Evolutionary conservation across 2,329 filamentous ascomycete species (phyloP).

Genomic region (Botrytis byssoidea): DNA sequence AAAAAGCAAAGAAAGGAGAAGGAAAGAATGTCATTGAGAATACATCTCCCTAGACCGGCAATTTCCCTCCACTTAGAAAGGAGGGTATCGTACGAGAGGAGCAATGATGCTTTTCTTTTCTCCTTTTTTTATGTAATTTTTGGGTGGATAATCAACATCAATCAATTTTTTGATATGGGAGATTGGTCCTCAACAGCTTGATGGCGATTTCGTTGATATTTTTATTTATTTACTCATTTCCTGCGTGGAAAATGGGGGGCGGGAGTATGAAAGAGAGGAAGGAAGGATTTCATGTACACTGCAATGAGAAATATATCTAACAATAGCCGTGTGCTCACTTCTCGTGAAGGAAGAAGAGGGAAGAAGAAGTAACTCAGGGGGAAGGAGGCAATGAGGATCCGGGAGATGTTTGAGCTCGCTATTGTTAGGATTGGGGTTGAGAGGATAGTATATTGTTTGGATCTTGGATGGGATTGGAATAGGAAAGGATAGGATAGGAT

Average conservation of each 20-base stretch:
- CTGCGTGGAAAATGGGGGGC: background rate
- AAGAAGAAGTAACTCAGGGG: no score
- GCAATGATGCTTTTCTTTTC: background rate
- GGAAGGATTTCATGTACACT: background rate
- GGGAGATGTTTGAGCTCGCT: background rate
- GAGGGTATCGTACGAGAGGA: background rate
- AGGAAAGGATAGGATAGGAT: background rate
- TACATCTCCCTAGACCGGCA: background rate
- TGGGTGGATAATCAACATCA: background rate
- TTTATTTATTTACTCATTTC: background rate
- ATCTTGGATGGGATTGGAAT: background rate
- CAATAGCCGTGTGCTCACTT: background rate
- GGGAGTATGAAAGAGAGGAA: background rate
- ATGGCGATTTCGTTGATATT: background rate
- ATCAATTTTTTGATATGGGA: background rate
- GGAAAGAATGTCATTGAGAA: background rate
- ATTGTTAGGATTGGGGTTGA: background rate
- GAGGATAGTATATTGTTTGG: background rate
- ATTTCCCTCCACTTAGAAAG: background rate
- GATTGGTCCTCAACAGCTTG: slow-evolving; percentile 1
- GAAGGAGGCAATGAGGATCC: background rate
- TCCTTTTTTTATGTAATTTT: background rate
- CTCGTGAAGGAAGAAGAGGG: background rate
- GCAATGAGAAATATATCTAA: background rate
- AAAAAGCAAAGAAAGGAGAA: background rate